phyloP scores from a whole-genome alignment of 139 green algal genomes.

The Chara braunii region DNA sequence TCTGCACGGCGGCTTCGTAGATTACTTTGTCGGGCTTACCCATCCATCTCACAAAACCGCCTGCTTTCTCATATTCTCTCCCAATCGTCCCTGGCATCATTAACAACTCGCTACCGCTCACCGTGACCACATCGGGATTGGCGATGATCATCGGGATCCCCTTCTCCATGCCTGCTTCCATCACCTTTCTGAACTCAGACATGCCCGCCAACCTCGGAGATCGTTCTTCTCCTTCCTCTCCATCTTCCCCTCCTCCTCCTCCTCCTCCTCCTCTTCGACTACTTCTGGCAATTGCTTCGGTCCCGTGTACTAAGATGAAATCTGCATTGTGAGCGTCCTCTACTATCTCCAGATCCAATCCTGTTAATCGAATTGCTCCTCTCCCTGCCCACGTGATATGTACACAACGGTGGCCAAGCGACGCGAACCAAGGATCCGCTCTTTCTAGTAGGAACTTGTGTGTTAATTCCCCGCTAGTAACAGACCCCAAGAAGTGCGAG shows the following conservation, averaged over 20 bases:
- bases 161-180: not conserved
- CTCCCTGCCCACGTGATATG: conserved; percentile 77
- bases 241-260: too few relatives aligned
- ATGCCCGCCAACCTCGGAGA: not conserved
- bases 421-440: conserved; percentile 34
- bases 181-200: too few relatives aligned
- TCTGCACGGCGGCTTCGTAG: conserved; percentile 21
- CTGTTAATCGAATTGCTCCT: conserved; percentile 6
- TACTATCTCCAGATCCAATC: conserved; percentile 25
- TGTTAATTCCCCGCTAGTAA: conserved; percentile 75
- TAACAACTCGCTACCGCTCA: conserved; percentile 13
- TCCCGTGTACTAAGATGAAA: conserved; percentile 86
- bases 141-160: conserved; percentile 67
- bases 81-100: conserved; percentile 40
- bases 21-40: conserved; percentile 37
- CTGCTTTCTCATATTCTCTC: conserved; percentile 20
- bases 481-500: conserved; percentile 57
- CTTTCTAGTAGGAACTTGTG: conserved; percentile 41
- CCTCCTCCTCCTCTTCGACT: not conserved
- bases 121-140: conserved; percentile 60
- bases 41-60: conserved; percentile 31
- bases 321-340: conserved; percentile 53
- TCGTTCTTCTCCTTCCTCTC: too few relatives aligned
- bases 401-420: conserved; percentile 43
- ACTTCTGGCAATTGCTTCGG: conserved; percentile 49